Evolutionary conservation across 805 yeast species (phyloP), one percentile per base, ranked within the genome.

Genomic region (Starmera quercuum): DNA sequence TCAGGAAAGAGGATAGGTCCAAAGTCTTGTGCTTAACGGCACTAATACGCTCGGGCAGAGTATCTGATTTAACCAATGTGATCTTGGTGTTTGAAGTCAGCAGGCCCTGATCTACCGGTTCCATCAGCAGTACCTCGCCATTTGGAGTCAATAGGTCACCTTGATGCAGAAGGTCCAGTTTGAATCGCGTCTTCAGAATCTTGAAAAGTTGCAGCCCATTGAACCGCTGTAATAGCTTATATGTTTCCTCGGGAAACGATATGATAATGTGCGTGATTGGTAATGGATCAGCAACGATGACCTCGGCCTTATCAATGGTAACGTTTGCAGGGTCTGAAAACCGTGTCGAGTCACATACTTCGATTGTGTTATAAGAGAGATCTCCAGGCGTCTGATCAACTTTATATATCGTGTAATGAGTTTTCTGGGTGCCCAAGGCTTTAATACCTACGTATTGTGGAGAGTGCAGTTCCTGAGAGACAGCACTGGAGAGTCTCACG

Each of bases 61-160:
- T 3, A 14, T 17, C 33, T 21, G 40, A 45, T 38, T 66, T 69
- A 13, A 78, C 69, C 20, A 83, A 55, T 3, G 77, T 68, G 3
- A 84, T 56, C n/a, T 61, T 61, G 0, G 90, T 77, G 2, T 56
- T 53, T 2, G 42, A 36, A 15, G 58, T 53, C 1, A 81, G 46
- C 6, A 52, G 42, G 1, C 95, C 95, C 50, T 83, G 94, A 27
- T 70, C 73, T 3, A 74, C 66, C 0, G 95, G 95, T 44, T 83
- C 94, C 51, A 86, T 74, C 17, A 78, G 66, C 4, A 71, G 45
- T 3, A 84, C 67, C 6, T 48, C 46, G 15, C 82, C 82, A 20
- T 21, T 22, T 12, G 36, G 30, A 20, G 23, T 42, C 30, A 33
- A 31, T 11, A 13, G 20, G 29, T 46, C 47, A 16, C 50, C 49